Conservation (phyloP, 306 rosid species). For the Abrus precatorius region DNA sequence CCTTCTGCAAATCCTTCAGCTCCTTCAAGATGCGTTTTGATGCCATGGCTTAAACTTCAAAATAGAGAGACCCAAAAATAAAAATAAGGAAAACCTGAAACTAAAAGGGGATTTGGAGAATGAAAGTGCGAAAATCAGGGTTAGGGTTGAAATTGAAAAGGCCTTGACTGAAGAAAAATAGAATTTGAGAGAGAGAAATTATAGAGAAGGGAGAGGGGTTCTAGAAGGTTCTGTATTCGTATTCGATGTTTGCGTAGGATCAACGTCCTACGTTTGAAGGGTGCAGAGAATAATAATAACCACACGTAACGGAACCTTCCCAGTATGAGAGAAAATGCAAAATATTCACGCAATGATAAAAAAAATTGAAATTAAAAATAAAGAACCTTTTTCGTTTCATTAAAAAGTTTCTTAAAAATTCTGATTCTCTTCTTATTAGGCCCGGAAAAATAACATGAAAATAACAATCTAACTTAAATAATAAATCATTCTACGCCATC, state of each 20-base stretch:
- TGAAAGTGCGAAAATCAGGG: neutral
- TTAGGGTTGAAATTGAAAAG: constrained; percentile 19
- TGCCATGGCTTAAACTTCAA: constrained; percentile 60
- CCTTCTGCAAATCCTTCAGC: constrained; percentile 94
- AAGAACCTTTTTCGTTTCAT: too few species aligned
- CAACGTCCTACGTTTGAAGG: neutral
- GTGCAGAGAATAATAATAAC: neutral
- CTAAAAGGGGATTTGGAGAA: neutral
- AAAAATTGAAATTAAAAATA: too few species aligned
- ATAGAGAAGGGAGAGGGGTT: constrained; percentile 33
- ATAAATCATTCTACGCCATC: too few species aligned
- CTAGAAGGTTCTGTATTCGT: constrained; percentile 57
- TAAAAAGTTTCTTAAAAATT: too few species aligned
- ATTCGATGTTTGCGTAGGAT: constrained; percentile 50
- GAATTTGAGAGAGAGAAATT: neutral
- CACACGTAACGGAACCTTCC: too few species aligned
- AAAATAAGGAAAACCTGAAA: neutral
- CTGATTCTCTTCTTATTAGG: too few species aligned
- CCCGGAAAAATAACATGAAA: too few species aligned
- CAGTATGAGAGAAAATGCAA: too few species aligned
- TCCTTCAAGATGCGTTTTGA: constrained; percentile 89
- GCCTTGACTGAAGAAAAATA: neutral
- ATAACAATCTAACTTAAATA: too few species aligned
- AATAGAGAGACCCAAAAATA: neutral
- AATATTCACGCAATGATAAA: too few species aligned